Percentiles rank a stretch among this genome's conserved stretches.
These are phyloP conservation scores for Tolypocladium nubicola DNA, from an alignment of 2,329 filamentous ascomycete genomes.

Conservation along the genomic window DNA sequence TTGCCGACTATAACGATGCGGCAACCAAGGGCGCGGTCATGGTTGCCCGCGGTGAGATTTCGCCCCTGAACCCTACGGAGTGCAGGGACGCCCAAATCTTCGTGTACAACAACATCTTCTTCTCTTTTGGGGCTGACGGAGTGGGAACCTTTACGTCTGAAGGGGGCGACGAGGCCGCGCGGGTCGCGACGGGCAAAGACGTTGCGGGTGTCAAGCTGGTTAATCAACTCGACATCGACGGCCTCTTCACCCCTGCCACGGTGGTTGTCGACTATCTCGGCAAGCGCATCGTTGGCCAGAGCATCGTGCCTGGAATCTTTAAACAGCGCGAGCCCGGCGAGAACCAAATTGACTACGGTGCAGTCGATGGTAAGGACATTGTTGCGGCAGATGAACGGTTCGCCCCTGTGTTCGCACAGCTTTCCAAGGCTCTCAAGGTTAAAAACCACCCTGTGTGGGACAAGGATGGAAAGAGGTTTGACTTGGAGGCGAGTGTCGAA, in stretches of 20 bases:
- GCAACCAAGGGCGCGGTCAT: slow-evolving; percentile 85
- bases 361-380: slow-evolving; percentile 92
- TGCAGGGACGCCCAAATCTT: slow-evolving; percentile 91
- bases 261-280: slow-evolving; percentile 95
- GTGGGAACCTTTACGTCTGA: slow-evolving; percentile 95
- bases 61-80: slow-evolving; percentile 91
- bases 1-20: slow-evolving; percentile 95
- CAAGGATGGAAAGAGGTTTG: slow-evolving; percentile 82
- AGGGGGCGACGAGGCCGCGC: slow-evolving; percentile 90
- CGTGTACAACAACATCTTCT: slow-evolving; percentile 99
- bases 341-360: slow-evolving; percentile 98
- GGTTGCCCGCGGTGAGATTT: slow-evolving; percentile 85
- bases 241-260: slow-evolving; percentile 89
- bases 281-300: slow-evolving; percentile 94
- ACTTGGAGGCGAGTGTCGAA: slow-evolving; percentile 91
- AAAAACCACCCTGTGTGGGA: slow-evolving; percentile 98
- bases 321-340: slow-evolving; percentile 96
- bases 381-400: slow-evolving; percentile 88
- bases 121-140: slow-evolving; percentile 94
- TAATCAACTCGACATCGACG: slow-evolving; percentile 93
- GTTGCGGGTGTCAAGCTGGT: slow-evolving; percentile 88
- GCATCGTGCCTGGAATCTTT: slow-evolving; percentile 97
- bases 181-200: slow-evolving; percentile 93
- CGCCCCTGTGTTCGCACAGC: slow-evolving; percentile 70
- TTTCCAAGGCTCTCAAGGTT: slow-evolving; percentile 81